Base-by-base conservation (phyloP, 2,329 filamentous ascomycete genomes). In the Fusarium subtropicale region DNA sequence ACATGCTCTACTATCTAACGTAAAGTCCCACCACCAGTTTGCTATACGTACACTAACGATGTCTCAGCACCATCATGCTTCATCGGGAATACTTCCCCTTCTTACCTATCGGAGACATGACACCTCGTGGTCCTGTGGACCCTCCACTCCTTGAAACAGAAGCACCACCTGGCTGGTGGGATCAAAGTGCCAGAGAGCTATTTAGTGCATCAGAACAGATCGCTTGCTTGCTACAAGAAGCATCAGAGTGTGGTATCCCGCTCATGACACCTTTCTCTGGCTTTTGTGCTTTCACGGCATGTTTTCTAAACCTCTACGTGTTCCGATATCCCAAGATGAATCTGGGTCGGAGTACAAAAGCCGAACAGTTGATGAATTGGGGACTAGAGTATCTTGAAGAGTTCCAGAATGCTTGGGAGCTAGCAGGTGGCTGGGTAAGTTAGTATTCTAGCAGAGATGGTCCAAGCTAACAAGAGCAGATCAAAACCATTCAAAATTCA, bases 211-310 rank as follows among this genome's bases (percentile, higher is more conserved):
- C 79, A 1, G 77, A 78, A n/a, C 71, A 77, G 5, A 78, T 83
- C 0, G 74, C 78, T 0, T 66, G 65, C 1, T 62, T 83, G 0
- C 71, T 83, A 0, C 74, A 76, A n/a, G 80, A 82, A 16, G 75
- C 80, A 0, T 77, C 75, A 0, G 78, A 80, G 11, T 79, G 77
- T 7, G 79, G 77, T 0, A 76, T 78, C 0, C 75, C 77, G 2
- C 71, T 83, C 0, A 74, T 78, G 60, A 82, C 81, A 0, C 82
- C 81, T 0, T 84, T 83, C 56, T 76, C 80, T 0, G 82, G 81
- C 0, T 83, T 84, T n/a, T 83, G 81, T 55, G 79, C 79, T 3
- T 84, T 84, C 38, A 83, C 81, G 0, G 81, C 82, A 0, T 80
- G 79, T 2, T 81, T 80, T 6, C 76, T 83, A 50, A 83, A 82